Evolutionary conservation across 1,139 yeast genomes (phyloP).

Genomic region (Candida freyschussii): DNA sequence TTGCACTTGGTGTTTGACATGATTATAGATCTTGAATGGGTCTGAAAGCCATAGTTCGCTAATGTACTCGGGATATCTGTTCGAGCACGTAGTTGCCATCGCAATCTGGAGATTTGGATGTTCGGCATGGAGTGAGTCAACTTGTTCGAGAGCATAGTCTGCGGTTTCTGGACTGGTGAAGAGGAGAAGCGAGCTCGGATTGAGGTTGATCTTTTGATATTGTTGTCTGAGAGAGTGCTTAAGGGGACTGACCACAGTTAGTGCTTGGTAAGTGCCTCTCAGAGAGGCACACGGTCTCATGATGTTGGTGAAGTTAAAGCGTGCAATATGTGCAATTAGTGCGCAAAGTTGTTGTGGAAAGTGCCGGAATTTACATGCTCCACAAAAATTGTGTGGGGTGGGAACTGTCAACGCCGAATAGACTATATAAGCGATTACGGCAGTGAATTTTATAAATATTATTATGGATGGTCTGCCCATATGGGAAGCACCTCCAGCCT

Average conservation of each 20-base stretch:
- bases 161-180: constrained; percentile 5
- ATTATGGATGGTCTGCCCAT: too few relatives aligned
- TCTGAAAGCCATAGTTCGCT: constrained; percentile 7
- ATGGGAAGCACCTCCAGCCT: too few relatives aligned
- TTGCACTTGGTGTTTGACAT: constrained; percentile 2
- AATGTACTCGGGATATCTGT: background rate
- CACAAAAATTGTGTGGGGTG: too few relatives aligned
- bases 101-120: constrained; percentile 4
- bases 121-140: background rate
- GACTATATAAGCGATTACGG: too few relatives aligned
- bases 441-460: too few relatives aligned
- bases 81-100: constrained; percentile 2
- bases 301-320: too few relatives aligned
- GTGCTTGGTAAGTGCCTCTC: background rate
- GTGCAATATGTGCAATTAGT: too few relatives aligned
- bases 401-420: too few relatives aligned
- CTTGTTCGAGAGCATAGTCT: constrained; percentile 4
- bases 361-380: too few relatives aligned
- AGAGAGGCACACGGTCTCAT: constrained; percentile 1
- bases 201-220: background rate
- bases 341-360: too few relatives aligned
- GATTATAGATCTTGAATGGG: constrained; percentile 1
- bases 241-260: constrained; percentile 3
- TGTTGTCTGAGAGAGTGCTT: background rate
- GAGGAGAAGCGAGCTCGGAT: constrained; percentile 6